A percentile compares a stretch with the other conserved stretches of the same genome.
Evolutionary conservation across 2,329 filamentous ascomycete species (phyloP).

Genomic region (Calonectria hawksworthii): DNA sequence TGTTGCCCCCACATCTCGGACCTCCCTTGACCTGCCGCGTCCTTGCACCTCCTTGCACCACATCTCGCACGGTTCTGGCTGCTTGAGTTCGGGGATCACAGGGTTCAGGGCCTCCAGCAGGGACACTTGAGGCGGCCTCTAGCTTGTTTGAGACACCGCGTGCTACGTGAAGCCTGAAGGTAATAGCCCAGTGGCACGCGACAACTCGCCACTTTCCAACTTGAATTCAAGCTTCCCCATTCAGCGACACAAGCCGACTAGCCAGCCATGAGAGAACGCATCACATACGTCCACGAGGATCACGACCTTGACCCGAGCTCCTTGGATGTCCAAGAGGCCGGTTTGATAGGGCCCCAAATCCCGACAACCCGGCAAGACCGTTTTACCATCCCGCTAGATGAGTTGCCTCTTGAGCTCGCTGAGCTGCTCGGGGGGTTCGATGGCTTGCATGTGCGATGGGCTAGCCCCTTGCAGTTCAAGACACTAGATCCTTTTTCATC

Average conservation of each 20-base stretch:
- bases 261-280: slow-evolving; percentile 77
- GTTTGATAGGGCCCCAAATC: slow-evolving; percentile 69
- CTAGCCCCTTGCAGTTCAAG: slow-evolving; percentile 69
- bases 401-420: slow-evolving; percentile 79
- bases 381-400: slow-evolving; percentile 79
- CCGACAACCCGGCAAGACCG: slow-evolving; percentile 83
- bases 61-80: neutral
- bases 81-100: neutral
- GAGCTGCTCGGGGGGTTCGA: slow-evolving; percentile 73
- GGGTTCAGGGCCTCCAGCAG: neutral
- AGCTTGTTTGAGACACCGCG: slow-evolving; percentile 20
- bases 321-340: slow-evolving; percentile 69
- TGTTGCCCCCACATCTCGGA: neutral
- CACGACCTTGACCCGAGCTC: slow-evolving; percentile 74
- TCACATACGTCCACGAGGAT: slow-evolving; percentile 83
- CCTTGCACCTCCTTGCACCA: neutral
- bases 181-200: slow-evolving; percentile 30
- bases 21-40: neutral
- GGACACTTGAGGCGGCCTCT: neutral
- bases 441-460: slow-evolving; percentile 86
- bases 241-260: neutral
- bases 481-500: slow-evolving; percentile 80
- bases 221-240: slow-evolving; percentile 11
- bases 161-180: slow-evolving; percentile 5
- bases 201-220: slow-evolving; percentile 28